Evolutionary conservation across 1,284 basidiomycete species (phyloP), one percentile per base, ranked within the genome.

Genomic region (Microbotryum violaceum): DNA sequence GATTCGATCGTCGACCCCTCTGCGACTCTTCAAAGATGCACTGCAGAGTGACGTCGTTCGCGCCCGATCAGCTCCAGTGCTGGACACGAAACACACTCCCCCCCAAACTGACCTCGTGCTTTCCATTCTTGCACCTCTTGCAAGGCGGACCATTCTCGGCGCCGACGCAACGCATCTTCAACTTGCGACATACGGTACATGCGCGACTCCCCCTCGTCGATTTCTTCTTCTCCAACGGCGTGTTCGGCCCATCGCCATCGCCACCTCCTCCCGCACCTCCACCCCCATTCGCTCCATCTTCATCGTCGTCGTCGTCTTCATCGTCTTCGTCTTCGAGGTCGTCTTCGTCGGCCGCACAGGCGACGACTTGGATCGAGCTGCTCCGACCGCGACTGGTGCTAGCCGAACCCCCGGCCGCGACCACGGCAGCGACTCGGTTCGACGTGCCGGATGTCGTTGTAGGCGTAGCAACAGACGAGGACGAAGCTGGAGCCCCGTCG

Each of bases 141-240:
- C 71, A 73, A 1, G 92, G 91, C 0, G 89, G 89, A 0, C 90
- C 91, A 44, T 92, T 75, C 72, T 96, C 92, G 2, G 90, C 89
- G 45, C 88, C 91, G 21, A 96, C 90, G 70, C 94, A 98, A 70
- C 94, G 89, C 94, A 98, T 98, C 80, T 98, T 98, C 51, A 57
- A 53, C 48, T 56, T 60, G 42, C 94, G 85, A 75, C 94, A 97
- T 37, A 93, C 90, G 0, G 89, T 91, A 70, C 92, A 96, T 0
- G 92, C 92, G 57, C 90, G 91, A 68, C 64, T 66, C 8, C 70
- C 70, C 21, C 71, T 50, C 42, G 66, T 72, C 23, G 54, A 60
- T 57, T 71, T 71, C 60, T 68, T 67, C 64, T 71, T 71, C 31
- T 42, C 44, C 46, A 52, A 42, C 25, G 51, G 49, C n/a, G 53